phyloP scores from a whole-genome alignment of 331 rosid genomes.

The Acacia concinna region DNA sequence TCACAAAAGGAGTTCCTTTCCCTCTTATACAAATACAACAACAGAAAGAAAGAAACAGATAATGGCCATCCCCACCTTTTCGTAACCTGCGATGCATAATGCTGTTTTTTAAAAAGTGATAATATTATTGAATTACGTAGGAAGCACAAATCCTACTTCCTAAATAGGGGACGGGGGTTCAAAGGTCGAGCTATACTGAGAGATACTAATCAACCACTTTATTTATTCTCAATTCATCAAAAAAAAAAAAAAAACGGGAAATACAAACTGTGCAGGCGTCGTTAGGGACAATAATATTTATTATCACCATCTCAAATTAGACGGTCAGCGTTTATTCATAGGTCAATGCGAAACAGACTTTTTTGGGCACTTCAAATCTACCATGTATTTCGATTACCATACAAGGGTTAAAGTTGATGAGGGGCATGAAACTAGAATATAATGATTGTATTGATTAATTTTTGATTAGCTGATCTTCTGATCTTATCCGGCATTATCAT shows the following conservation, averaged over 20 bases:
- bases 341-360: not conserved
- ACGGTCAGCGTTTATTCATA: not conserved
- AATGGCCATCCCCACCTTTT: slow-evolving; percentile 26
- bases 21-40: slow-evolving; percentile 6
- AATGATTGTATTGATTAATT: not conserved
- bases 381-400: not conserved
- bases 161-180: slow-evolving; percentile 1
- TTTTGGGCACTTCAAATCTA: not conserved
- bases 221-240: not conserved
- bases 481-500: not conserved
- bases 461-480: not conserved
- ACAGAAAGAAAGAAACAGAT: not conserved
- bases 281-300: not conserved
- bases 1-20: slow-evolving; percentile 35
- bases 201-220: not conserved
- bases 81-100: slow-evolving; percentile 13
- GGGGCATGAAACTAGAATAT: no score
- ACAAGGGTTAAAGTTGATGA: not conserved
- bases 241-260: no score
- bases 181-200: not conserved
- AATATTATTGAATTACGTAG: slow-evolving; percentile 30
- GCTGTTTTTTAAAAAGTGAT: not conserved
- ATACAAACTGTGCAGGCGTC: not conserved
- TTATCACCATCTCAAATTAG: not conserved
- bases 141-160: slow-evolving; percentile 36